Evolutionary conservation across 2,329 filamentous ascomycete species (phyloP).

Genomic region (Aspergillus melleus): DNA sequence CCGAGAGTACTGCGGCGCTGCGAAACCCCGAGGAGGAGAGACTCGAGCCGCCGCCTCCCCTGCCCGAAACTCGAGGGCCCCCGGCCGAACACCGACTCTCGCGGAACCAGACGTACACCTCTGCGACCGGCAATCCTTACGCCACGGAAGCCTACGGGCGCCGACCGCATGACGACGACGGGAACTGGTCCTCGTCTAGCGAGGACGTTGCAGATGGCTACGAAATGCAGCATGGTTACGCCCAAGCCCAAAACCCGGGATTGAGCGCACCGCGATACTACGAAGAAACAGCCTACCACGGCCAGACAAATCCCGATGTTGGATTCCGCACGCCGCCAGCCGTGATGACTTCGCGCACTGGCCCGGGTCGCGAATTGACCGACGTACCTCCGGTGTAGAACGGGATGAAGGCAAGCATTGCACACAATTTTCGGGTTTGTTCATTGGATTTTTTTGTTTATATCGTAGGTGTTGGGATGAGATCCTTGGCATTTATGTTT

Average conservation of each 20-base stretch:
- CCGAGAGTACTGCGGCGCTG: conserved; percentile 28
- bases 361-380: conserved; percentile 20
- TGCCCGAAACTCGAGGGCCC: conserved; percentile 8
- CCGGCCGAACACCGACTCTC: conserved; percentile 6
- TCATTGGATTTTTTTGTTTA: neutral
- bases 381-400: conserved; percentile 14
- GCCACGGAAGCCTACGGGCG: conserved; percentile 26
- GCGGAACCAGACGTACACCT: conserved; percentile 19
- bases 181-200: conserved; percentile 37
- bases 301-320: conserved; percentile 15
- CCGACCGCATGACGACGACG: conserved; percentile 32
- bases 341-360: conserved; percentile 10
- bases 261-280: conserved; percentile 24
- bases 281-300: conserved; percentile 30
- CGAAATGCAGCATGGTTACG: conserved; percentile 38
- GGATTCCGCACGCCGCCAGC: conserved; percentile 12
- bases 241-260: conserved; percentile 24
- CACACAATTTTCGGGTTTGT: neutral
- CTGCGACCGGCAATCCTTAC: conserved; percentile 25
- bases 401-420: neutral
- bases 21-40: conserved; percentile 35
- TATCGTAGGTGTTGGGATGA: neutral
- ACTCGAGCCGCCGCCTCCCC: conserved; percentile 11
- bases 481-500: neutral
- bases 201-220: conserved; percentile 38